A percentile compares a stretch with the other conserved stretches of the same genome.
Evolutionary conservation across 2,329 filamentous ascomycete genomes (phyloP).

Genomic region (Escovopsis sp.): DNA sequence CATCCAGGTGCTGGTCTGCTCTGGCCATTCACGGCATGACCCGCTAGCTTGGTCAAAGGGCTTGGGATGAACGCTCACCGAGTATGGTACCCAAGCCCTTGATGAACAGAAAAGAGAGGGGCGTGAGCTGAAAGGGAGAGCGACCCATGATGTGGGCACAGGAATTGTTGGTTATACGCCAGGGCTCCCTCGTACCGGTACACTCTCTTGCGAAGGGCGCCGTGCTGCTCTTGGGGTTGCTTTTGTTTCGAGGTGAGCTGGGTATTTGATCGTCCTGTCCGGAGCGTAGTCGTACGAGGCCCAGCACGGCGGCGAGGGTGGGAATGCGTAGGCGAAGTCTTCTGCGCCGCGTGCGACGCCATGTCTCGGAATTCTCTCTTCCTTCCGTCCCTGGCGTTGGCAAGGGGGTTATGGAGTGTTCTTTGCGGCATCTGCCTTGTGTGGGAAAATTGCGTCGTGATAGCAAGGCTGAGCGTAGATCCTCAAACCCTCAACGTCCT

Average conservation of each 20-base stretch:
- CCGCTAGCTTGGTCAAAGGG: neutral
- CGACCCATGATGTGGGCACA: neutral
- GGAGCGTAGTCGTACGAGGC: no score
- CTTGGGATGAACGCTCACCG: neutral
- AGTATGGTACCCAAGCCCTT: neutral
- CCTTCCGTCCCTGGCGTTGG: neutral
- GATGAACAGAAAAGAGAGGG: neutral
- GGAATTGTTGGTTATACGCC: neutral
- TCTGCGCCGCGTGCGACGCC: neutral
- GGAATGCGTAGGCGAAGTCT: no score
- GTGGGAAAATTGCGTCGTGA: neutral
- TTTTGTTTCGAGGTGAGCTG: no score
- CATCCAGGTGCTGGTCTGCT: neutral
- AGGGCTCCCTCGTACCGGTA: no score
- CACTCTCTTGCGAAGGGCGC: no score
- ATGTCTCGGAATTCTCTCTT: neutral
- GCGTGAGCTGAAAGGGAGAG: neutral
- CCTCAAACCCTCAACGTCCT: neutral
- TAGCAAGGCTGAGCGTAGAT: neutral
- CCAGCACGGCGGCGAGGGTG: no score
- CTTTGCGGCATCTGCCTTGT: constrained; percentile 2
- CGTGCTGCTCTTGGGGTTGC: no score
- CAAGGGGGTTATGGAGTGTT: neutral
- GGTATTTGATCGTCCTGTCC: no score
- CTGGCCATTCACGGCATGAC: neutral